Conservation (phyloP, 1,284 basidiomycete genomes). For the Heterobasidion parviporum region DNA sequence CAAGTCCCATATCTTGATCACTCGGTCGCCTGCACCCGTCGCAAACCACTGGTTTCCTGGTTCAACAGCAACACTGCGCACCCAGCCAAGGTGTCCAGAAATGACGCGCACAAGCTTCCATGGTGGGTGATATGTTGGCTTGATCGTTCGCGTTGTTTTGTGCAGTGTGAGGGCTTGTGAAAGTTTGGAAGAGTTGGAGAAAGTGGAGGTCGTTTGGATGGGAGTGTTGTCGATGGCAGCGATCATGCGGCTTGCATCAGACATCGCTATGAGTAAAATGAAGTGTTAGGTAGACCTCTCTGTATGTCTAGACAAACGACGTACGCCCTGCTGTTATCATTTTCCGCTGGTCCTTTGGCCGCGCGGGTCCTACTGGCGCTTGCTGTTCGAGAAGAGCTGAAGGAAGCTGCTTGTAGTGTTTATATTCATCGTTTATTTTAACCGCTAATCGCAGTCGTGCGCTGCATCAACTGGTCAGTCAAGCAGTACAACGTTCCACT, state of each 20-base stretch:
- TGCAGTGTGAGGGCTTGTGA: constrained; percentile 84
- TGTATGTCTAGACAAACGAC: constrained; percentile 17
- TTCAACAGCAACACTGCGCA: constrained; percentile 92
- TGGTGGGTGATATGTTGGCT: constrained; percentile 90
- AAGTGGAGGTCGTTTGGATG: constrained; percentile 53
- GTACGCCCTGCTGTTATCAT: constrained; percentile 67
- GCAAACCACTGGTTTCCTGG: constrained; percentile 99
- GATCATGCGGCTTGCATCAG: constrained; percentile 54
- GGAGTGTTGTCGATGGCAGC: constrained; percentile 65
- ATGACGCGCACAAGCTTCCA: constrained; percentile 98
- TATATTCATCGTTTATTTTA: constrained; percentile 84
- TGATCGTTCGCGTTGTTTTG: constrained; percentile 86
- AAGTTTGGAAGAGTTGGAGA: constrained; percentile 56
- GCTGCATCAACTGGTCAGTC: constrained; percentile 27
- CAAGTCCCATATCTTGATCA: constrained; percentile 99
- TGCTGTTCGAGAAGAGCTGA: constrained; percentile 77
- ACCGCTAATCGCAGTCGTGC: constrained; percentile 58
- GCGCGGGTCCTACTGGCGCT: constrained; percentile 69
- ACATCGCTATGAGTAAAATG: constrained; percentile 24
- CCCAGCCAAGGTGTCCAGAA: constrained; percentile 97
- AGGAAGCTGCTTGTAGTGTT: constrained; percentile 81
- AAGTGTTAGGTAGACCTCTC: not conserved
- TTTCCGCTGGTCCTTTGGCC: constrained; percentile 55
- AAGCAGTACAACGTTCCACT: not conserved
- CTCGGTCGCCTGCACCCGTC: constrained; percentile 94